Base-by-base conservation (phyloP, 495 filamentous ascomycete genomes). In the Xylaria flabelliformis region DNA sequence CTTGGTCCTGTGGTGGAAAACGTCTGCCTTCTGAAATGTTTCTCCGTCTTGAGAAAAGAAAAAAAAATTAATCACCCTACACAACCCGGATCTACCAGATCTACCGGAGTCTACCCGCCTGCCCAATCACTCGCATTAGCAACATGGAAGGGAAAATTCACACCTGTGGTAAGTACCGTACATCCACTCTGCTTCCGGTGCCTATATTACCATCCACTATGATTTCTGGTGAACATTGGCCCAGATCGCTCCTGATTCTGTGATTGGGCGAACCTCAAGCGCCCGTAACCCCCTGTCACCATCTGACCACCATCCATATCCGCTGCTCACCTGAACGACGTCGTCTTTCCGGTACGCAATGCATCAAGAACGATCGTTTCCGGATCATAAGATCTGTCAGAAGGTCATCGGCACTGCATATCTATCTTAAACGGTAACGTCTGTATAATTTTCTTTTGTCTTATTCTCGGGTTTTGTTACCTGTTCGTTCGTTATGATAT, bases 41-140 rank as follows among this genome's bases (percentile, higher is more conserved):
- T 13, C 41, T 9, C 63, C 63, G 3, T 51, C 63, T 21, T 12
- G 26, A 19, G n/a, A 56, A 19, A 63, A 13, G 19, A 2, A 24
- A 15, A 55, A 55, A 12, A 4, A 32, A 59, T 36, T 10, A 6
- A 26, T 24, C 32, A n/a, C 24, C 17, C 1, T 4, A 64, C 48
- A 19, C 29, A 53, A 10, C 32, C 32, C 65, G 65, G 67, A 59
- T 69, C 53, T 69, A 48, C 55, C 56, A 62, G 70, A 72, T 72
- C 70, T 72, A 36, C 70, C 70, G 70, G 51, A 61, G 62, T 72
- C 62, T 66, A 61, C 48, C 70, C 70, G 63, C 24, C 70, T 51
- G 50, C 36, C 70, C 70, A 72, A 72, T 72, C 70, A 67, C 70
- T 51, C 63, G 63, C 70, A 72, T 67, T 32, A 66, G 63, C 41